These are phyloP conservation scores for Candida arabinofermentans DNA, from an alignment of 805 yeast species.

Conservation along the genomic window DNA sequence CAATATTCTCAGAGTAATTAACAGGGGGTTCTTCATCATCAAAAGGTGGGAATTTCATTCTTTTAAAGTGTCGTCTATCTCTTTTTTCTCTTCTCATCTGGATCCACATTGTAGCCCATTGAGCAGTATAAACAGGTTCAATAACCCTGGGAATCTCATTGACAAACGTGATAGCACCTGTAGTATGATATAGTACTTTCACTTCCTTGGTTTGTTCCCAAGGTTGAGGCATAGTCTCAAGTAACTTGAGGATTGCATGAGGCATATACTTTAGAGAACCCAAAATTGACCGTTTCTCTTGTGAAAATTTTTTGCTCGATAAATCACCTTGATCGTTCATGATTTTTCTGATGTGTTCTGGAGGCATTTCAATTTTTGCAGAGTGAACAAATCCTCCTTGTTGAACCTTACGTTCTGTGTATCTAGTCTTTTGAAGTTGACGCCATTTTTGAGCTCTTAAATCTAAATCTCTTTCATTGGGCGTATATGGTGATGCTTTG, in stretches of 20 bases:
- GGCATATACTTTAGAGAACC: slow-evolving; percentile 96
- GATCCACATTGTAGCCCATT: slow-evolving; percentile 93
- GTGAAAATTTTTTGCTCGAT: slow-evolving; percentile 70
- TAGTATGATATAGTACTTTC: slow-evolving; percentile 78
- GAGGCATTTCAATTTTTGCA: slow-evolving; percentile 80
- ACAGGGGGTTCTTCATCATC: slow-evolving; percentile 97
- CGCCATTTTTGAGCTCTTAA: slow-evolving; percentile 56
- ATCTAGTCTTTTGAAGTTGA: slow-evolving; percentile 56
- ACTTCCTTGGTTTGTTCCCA: slow-evolving; percentile 92
- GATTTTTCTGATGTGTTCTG: slow-evolving; percentile 85
- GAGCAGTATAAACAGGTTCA: slow-evolving; percentile 87
- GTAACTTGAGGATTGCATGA: slow-evolving; percentile 81
- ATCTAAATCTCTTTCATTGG: slow-evolving; percentile 28
- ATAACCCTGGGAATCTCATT: slow-evolving; percentile 89
- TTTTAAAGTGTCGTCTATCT: slow-evolving; percentile 81
- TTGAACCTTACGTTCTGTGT: slow-evolving; percentile 32
- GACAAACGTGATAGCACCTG: slow-evolving; percentile 95
- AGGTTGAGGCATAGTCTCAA: slow-evolving; percentile 98
- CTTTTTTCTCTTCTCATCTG: slow-evolving; percentile 93
- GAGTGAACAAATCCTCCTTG: slow-evolving; percentile 50
- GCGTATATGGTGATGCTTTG: slow-evolving; percentile 18
- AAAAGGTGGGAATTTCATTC: slow-evolving; percentile 93
- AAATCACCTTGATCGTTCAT: slow-evolving; percentile 82
- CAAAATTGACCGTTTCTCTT: slow-evolving; percentile 81
- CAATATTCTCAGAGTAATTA: slow-evolving; percentile 75